Conservation (phyloP, 2,329 filamentous ascomycete genomes). For the Elsinoe batatas region DNA sequence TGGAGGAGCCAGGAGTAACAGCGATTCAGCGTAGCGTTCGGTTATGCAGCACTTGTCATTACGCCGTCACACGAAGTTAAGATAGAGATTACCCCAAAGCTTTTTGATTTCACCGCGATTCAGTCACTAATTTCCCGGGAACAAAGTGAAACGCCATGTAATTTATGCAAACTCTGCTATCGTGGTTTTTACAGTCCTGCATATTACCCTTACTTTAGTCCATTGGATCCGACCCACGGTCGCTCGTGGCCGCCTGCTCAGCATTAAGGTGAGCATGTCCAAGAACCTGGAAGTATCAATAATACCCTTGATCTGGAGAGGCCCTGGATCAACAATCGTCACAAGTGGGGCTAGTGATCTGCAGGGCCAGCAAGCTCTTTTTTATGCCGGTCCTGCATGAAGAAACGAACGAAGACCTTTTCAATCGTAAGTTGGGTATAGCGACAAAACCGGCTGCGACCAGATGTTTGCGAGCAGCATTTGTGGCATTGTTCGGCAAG, state of each 20-base stretch:
- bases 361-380: neutral
- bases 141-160: neutral
- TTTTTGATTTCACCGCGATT: neutral
- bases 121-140: conserved; percentile 3
- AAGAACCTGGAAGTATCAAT: no score
- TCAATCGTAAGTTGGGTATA: neutral
- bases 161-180: neutral
- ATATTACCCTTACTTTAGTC: neutral
- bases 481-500: no score
- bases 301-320: neutral
- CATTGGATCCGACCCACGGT: neutral
- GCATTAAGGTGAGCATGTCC: no score
- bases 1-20: conserved; percentile 11
- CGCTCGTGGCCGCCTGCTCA: no score
- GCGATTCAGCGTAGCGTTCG: conserved; percentile 12
- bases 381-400: neutral
- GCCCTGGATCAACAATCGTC: neutral
- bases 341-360: neutral
- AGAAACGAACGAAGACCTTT: neutral
- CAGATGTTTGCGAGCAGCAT: no score
- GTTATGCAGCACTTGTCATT: conserved; percentile 2
- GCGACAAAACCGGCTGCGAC: neutral
- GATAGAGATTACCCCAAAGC: conserved; percentile 7
- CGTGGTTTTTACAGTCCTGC: neutral
- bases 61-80: conserved; percentile 7